These are phyloP conservation scores for Fonsecaea multimorphosa DNA, from an alignment of 2,329 filamentous ascomycete species.

Conservation along the genomic window DNA sequence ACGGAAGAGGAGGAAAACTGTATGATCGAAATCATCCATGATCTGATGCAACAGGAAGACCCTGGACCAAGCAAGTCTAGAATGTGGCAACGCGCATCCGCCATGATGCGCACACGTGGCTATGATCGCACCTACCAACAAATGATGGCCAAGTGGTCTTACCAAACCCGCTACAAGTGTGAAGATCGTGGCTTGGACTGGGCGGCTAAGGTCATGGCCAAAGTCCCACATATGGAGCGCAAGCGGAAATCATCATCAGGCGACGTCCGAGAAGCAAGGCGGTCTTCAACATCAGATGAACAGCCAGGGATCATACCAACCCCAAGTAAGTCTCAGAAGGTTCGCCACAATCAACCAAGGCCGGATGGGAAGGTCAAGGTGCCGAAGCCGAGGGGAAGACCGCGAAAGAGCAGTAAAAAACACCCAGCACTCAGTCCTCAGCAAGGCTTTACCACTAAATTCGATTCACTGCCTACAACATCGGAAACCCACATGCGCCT, in stretches of 20 bases:
- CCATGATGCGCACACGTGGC: not conserved
- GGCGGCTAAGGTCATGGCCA: slow-evolving; percentile 13
- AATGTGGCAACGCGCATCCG: slow-evolving; percentile 15
- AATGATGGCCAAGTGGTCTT: slow-evolving; percentile 20
- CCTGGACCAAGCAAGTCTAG: not conserved
- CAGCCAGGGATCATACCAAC: not conserved
- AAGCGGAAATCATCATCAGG: not conserved
- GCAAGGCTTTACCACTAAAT: not conserved
- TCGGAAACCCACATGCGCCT: slow-evolving; percentile 32
- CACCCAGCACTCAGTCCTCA: not conserved
- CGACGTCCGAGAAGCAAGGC: not conserved
- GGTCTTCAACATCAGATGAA: not conserved
- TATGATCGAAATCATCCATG: slow-evolving; percentile 17
- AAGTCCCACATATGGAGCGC: slow-evolving; percentile 6
- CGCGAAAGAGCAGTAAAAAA: not conserved
- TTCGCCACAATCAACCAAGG: not conserved
- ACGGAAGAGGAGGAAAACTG: slow-evolving; percentile 8
- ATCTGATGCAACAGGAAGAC: slow-evolving; percentile 1
- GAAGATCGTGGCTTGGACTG: not conserved
- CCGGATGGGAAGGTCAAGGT: too few relatives aligned
- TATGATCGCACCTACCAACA: slow-evolving; percentile 11
- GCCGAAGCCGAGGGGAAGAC: not conserved
- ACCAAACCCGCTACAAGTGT: slow-evolving; percentile 14
- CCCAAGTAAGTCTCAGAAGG: not conserved
- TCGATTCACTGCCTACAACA: not conserved